Conservation (phyloP, 2,329 filamentous ascomycete genomes). For the Aspergillus floridensis region DNA sequence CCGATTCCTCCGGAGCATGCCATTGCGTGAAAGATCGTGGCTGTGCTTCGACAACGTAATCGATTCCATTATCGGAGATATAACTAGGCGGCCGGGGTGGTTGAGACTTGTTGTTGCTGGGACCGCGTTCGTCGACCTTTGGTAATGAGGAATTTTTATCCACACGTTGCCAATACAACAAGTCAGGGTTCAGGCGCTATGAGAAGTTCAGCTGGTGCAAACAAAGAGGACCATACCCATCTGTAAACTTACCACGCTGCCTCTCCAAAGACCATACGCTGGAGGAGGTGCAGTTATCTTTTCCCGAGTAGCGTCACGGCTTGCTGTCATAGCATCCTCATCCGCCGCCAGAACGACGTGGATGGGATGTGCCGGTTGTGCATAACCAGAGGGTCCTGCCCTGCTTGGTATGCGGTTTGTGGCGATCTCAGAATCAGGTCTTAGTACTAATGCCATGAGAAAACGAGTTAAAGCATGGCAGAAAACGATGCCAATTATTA, state of each 20-base stretch:
- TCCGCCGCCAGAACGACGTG: conserved; percentile 72
- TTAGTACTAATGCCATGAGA: conserved; percentile 61
- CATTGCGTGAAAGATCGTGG: conserved; percentile 56
- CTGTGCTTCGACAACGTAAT: conserved; percentile 67
- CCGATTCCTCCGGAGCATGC: conserved; percentile 5
- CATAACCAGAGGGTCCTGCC: conserved; percentile 62
- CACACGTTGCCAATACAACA: conserved; percentile 77
- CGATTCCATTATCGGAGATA: conserved; percentile 69
- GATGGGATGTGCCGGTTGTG: conserved; percentile 70
- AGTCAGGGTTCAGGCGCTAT: conserved; percentile 73
- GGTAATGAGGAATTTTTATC: conserved; percentile 11
- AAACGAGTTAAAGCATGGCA: conserved; percentile 74
- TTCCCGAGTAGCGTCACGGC: conserved; percentile 52
- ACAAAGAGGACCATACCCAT: background rate
- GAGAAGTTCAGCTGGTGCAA: conserved; percentile 4
- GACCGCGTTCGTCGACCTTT: conserved; percentile 1
- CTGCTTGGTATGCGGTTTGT: conserved; percentile 47
- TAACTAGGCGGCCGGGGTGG: conserved; percentile 70
- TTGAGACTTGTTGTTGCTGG: conserved; percentile 24
- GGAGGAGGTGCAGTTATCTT: conserved; percentile 64
- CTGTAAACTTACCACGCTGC: conserved; percentile 68
- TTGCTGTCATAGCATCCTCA: conserved; percentile 59
- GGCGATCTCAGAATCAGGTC: conserved; percentile 30
- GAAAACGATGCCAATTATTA: conserved; percentile 74
- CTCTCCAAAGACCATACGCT: conserved; percentile 80